phyloP scores from a whole-genome alignment of 345 rosid genomes.

The Aquilaria sinensis region DNA sequence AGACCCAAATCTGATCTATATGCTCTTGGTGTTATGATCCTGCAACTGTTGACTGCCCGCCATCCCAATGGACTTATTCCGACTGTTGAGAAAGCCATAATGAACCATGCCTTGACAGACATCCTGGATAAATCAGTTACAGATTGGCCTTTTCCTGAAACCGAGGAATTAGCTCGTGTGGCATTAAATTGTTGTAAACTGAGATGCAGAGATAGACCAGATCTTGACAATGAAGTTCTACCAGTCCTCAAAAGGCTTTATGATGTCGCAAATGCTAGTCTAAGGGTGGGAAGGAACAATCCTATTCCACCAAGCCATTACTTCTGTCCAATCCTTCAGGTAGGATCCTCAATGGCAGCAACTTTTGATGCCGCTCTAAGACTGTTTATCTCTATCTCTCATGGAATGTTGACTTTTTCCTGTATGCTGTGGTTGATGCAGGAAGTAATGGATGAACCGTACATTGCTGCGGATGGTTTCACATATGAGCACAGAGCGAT shows the following conservation, averaged over 20 bases:
- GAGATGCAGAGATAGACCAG: slow-evolving; percentile 89
- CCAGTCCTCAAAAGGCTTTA: slow-evolving; percentile 62
- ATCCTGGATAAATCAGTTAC: slow-evolving; percentile 53
- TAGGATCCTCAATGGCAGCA: slow-evolving; percentile 11
- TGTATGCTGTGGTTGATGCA: slow-evolving; percentile 20
- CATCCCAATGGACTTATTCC: slow-evolving; percentile 60
- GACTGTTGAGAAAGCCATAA: slow-evolving; percentile 55
- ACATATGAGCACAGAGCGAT: slow-evolving; percentile 76
- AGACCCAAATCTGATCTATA: slow-evolving; percentile 88
- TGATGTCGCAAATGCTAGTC: slow-evolving; percentile 46
- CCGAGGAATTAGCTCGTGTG: slow-evolving; percentile 56
- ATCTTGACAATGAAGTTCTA: slow-evolving; percentile 66
- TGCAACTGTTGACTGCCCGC: slow-evolving; percentile 57
- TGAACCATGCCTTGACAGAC: slow-evolving; percentile 41
- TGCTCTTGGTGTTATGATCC: slow-evolving; percentile 70
- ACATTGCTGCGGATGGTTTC: slow-evolving; percentile 83
- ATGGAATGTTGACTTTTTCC: background rate
- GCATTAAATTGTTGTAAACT: slow-evolving; percentile 68
- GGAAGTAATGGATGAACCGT: slow-evolving; percentile 92
- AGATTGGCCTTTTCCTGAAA: slow-evolving; percentile 75
- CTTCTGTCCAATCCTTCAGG: slow-evolving; percentile 88
- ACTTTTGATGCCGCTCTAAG: too few species aligned
- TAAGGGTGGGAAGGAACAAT: slow-evolving; percentile 38
- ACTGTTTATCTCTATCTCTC: background rate
- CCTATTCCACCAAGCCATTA: slow-evolving; percentile 52